A percentile compares a stretch with the other conserved stretches of the same genome.
Conservation (phyloP, 208 protist species). For the Acanthamoeba quina region DNA sequence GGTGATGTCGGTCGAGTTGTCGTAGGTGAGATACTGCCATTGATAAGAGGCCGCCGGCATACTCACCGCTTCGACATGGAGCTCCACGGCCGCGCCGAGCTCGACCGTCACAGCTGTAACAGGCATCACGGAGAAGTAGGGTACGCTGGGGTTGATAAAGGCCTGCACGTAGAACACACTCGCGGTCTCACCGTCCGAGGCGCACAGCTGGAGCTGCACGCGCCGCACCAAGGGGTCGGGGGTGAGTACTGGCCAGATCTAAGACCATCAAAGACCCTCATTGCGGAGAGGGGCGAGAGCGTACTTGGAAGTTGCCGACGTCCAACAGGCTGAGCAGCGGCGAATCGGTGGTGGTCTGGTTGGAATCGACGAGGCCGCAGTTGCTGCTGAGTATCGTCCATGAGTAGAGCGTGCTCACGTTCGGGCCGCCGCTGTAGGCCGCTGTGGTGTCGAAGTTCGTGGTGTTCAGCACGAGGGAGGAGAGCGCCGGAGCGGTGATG, state of each 20-base stretch:
- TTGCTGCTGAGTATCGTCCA: slow-evolving; percentile 27
- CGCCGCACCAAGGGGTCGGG: background rate
- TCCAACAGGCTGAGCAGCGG: background rate
- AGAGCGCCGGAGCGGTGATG: background rate
- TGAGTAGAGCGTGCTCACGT: background rate
- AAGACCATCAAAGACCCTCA: no score
- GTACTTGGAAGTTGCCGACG: slow-evolving; percentile 36
- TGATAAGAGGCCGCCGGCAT: slow-evolving; percentile 14
- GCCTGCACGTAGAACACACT: slow-evolving; percentile 23
- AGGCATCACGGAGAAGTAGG: background rate
- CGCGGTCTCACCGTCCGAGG: background rate
- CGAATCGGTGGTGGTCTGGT: background rate
- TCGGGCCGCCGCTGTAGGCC: background rate
- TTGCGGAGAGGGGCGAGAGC: background rate
- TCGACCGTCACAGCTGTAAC: background rate
- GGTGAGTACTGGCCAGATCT: background rate
- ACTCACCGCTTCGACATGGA: background rate
- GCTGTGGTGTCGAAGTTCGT: slow-evolving; percentile 21
- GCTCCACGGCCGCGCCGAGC: background rate
- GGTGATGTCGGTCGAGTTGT: background rate
- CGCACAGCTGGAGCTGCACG: slow-evolving; percentile 27
- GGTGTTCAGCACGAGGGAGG: background rate
- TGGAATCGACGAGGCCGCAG: background rate
- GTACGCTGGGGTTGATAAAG: slow-evolving; percentile 3
- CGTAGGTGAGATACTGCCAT: slow-evolving; percentile 30